These are phyloP conservation scores for Stevia rebaudiana DNA, from an alignment of 140 eudicot genomes.

Conservation along the genomic window DNA sequence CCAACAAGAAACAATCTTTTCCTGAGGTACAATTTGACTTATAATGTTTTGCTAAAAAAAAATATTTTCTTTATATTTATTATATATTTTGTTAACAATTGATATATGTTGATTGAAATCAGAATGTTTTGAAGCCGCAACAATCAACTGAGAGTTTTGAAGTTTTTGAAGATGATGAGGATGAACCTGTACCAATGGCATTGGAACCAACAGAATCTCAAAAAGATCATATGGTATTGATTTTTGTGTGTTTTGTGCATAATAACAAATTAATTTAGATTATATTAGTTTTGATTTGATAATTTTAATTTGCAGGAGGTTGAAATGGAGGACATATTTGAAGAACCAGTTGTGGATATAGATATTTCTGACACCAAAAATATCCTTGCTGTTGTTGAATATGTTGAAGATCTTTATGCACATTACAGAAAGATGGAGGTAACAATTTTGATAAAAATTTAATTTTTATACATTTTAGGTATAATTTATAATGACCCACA, in stretches of 20 bases:
- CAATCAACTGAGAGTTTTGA: constrained; percentile 33
- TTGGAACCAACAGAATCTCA: constrained; percentile 50
- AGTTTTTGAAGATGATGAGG: constrained; percentile 34
- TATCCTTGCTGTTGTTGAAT: constrained; percentile 73
- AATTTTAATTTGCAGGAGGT: constrained; percentile 35
- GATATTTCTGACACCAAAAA: constrained; percentile 61
- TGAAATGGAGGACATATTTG: constrained; percentile 88
- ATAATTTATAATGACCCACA: constrained; percentile 18
- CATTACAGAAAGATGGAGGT: constrained; percentile 80
- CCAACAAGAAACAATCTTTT: constrained; percentile 38
- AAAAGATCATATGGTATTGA: constrained; percentile 48
- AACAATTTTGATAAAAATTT: background rate
- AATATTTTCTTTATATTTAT: too few relatives aligned
- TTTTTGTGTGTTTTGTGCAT: background rate
- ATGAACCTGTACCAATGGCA: constrained; percentile 63
- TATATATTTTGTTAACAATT: background rate
- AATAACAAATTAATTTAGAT: background rate
- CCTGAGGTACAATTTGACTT: constrained; percentile 36
- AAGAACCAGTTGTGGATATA: constrained; percentile 60
- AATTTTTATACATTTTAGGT: background rate
- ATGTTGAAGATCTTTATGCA: constrained; percentile 62
- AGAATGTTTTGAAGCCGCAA: constrained; percentile 50
- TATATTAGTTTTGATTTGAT: background rate
- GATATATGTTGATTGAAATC: background rate
- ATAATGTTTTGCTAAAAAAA: too few relatives aligned